Evolutionary conservation across 75 land plant species (phyloP).

Genomic region (Selaginella tamariscina): DNA sequence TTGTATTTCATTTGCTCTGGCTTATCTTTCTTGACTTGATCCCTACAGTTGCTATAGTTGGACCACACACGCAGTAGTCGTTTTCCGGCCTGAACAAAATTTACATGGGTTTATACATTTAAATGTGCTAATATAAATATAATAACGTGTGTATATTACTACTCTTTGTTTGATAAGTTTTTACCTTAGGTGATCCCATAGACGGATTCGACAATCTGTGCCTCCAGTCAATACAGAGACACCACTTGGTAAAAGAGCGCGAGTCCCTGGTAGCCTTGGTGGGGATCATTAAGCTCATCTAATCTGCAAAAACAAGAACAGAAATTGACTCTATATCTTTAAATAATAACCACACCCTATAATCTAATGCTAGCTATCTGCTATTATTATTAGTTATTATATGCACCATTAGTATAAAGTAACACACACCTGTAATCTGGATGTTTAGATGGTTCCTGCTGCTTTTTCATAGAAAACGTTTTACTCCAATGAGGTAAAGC

Average conservation of each 20-base stretch:
- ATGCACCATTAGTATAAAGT: no score
- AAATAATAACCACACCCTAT: no score
- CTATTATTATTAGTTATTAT: no score
- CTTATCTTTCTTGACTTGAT: conserved; percentile 13
- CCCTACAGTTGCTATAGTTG: conserved; percentile 43
- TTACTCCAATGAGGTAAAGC: no score
- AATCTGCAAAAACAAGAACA: no score
- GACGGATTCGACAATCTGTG: conserved; percentile 80
- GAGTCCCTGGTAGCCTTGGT: conserved; percentile 63
- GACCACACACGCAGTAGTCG: conserved; percentile 87
- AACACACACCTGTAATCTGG: no score
- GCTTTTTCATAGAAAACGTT: not conserved
- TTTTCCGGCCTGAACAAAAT: conserved; percentile 57
- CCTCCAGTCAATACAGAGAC: conserved; percentile 73
- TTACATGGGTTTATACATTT: not conserved
- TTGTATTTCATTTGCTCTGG: conserved; percentile 41
- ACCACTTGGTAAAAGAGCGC: conserved; percentile 83
- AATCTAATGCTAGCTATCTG: no score
- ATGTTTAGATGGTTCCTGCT: not conserved
- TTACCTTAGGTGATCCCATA: conserved; percentile 95
- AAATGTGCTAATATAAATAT: no score
- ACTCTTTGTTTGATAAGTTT: no score
- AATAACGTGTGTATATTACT: no score
- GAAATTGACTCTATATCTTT: no score
- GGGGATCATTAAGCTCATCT: conserved; percentile 87